Evolutionary conservation across 2,329 filamentous ascomycete genomes (phyloP), one percentile per base, ranked within the genome.

Genomic region (Nigrospora oryzae): DNA sequence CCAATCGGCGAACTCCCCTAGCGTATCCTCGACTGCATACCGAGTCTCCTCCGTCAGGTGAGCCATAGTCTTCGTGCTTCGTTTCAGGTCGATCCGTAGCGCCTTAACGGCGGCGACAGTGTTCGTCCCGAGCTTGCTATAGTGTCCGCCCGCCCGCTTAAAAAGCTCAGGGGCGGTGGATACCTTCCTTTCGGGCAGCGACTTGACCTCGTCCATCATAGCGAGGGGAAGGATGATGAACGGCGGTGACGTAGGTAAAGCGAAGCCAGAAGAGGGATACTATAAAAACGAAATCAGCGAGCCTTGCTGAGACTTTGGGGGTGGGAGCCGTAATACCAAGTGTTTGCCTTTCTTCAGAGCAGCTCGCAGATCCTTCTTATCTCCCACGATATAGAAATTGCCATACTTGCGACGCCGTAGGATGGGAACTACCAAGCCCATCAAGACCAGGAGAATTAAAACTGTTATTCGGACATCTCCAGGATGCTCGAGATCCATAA

Each of bases 51-150:
- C 38, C 11, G 12, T 28, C 13, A 40, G 12, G 13, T 30, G 19
- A 17, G 38, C 3, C 7, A 40, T 31, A 2, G 19, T 40, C 5
- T 12, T 31, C 12, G 38, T 40, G 13, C 15, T n/a, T 31, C 38
- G 16, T 11, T 19, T 5, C 19, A 40, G 5, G 23, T 40, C 38
- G 19, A 40, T 40, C 13, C 38, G 38, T 7, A 40, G 17, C 19
- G 38, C 38, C 19, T 40, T 40, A 19, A 40, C 31, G 38, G 38
- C 38, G 17, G 38, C 38, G 19, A 11, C 16, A 5, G 38, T 13
- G 38, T 40, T 40, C 0, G 83, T 85, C 32, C 86, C 81, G 11
- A 86, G 67, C 52, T 67, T 67, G 60, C 75, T 75, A 12, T 56
- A 58, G n/a, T 42, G 44, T 15, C 53, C 40, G 16, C 54, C 51